Percentiles rank a stretch among this genome's conserved stretches.
Evolutionary conservation across 495 filamentous ascomycete genomes (phyloP).

Genomic region (Talaromyces stipitatus): DNA sequence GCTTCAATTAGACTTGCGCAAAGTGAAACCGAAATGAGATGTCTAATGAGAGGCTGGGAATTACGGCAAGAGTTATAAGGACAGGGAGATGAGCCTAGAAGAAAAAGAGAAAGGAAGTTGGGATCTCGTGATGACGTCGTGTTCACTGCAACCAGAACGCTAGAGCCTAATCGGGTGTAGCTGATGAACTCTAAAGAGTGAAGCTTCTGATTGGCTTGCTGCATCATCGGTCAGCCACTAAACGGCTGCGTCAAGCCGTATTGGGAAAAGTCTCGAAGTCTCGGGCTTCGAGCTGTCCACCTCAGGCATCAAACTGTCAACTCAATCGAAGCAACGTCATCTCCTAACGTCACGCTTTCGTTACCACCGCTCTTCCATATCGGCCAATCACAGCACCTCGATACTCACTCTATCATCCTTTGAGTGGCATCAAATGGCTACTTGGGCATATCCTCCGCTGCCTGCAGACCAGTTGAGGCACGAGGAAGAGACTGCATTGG

Average conservation of each 20-base stretch:
- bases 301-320: background rate
- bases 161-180: background rate
- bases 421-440: slow-evolving; percentile 47
- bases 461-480: slow-evolving; percentile 53
- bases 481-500: slow-evolving; percentile 61
- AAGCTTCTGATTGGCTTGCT: background rate
- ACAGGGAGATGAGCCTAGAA: background rate
- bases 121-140: slow-evolving; percentile 2
- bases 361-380: background rate
- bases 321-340: slow-evolving; percentile 1
- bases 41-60: background rate
- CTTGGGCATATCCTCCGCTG: slow-evolving; percentile 70
- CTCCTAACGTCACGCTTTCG: background rate
- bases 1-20: background rate
- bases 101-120: background rate
- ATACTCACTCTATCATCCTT: background rate
- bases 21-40: background rate
- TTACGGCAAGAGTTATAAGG: background rate
- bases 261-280: background rate
- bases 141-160: background rate
- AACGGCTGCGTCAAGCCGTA: background rate
- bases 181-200: background rate
- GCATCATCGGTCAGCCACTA: background rate
- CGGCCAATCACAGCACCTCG: background rate
- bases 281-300: background rate